Evolutionary conservation across 2,329 filamentous ascomycete species (phyloP).

Genomic region (Xylaria sp.): DNA sequence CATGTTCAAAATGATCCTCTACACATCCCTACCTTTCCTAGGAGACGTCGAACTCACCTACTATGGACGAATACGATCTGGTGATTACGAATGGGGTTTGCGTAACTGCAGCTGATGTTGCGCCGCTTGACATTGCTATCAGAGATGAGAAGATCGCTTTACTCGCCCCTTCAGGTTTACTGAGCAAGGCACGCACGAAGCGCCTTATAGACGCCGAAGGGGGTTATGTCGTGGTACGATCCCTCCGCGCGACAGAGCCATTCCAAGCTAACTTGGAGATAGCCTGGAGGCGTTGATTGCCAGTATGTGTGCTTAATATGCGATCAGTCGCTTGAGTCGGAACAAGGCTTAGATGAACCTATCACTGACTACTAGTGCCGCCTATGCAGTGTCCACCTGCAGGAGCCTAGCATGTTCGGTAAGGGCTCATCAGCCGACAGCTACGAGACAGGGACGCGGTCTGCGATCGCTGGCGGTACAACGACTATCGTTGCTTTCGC

Average conservation of each 20-base stretch:
- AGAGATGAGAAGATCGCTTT: conserved; percentile 56
- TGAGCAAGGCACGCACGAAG: conserved; percentile 45
- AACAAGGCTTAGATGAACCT: neutral
- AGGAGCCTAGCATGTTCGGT: conserved; percentile 52
- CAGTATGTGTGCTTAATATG: conserved; percentile 22
- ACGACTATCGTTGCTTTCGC: conserved; percentile 70
- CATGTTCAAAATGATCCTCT: neutral
- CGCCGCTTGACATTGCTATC: conserved; percentile 55
- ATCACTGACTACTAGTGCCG: conserved; percentile 5
- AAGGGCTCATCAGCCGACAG: conserved; percentile 50
- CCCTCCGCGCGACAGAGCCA: neutral
- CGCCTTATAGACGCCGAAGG: conserved; percentile 55
- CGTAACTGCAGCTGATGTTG: conserved; percentile 56
- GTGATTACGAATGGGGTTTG: conserved; percentile 57
- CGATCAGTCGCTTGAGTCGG: neutral
- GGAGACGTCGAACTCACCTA: neutral
- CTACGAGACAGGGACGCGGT: conserved; percentile 59
- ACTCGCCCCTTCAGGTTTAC: conserved; percentile 52
- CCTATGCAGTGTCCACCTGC: conserved; percentile 52
- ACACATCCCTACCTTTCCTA: neutral
- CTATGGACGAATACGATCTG: conserved; percentile 51
- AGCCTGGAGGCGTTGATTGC: conserved; percentile 54
- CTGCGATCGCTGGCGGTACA: conserved; percentile 66
- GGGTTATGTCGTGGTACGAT: conserved; percentile 53
- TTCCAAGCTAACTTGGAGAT: conserved; percentile 8